Base-by-base conservation (phyloP, 768 basidiomycete genomes). In the Jaapia argillacea region DNA sequence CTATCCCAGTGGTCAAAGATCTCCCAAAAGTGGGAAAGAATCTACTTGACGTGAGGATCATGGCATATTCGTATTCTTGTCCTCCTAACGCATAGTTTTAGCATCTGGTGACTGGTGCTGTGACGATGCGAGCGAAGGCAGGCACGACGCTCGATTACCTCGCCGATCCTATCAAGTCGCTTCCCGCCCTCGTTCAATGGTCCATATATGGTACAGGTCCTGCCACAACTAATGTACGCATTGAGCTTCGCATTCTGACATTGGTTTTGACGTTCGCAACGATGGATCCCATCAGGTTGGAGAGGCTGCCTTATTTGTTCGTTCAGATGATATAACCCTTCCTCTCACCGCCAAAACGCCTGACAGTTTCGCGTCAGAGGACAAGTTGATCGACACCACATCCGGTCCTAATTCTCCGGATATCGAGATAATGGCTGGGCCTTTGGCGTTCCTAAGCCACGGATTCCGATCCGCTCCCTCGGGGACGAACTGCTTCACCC, bases 11-110 rank as follows among this genome's bases (percentile, higher is more conserved):
- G 24, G 62, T 80, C 20, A 54, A 75, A 4, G 75, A 88, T 51
- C 71, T 83, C 2, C 80, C 83, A 0, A 78, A 78, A 7, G 86
- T 92, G 16, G 89, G 89, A 10, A 64, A 72, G 6, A 71, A 88
- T 55, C 70, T 91, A 14, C 64, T 72, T 36, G 88, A 91, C 54
- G 37, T 38, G 22, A 38, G 10, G 28, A 16, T 16, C 10, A n/a
- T n/a, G n/a, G n/a, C n/a, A n/a, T n/a, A n/a, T n/a, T n/a, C n/a
- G n/a, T n/a, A 10, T 33, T 16, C 10, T 33, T 33, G 16, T 33
- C 31, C 31, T 33, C 10, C 10, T 38, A 7, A 10, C 37, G 21
- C 22, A n/a, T 22, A 21, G 37, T 7, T 21, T 7, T 41, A 50
- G 49, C 49, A 50, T 24, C 25, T 47, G 7, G 22, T 23, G 13